Base-by-base conservation (phyloP, 164 flowering plant genomes). In the grape (Vitis vinifera) region DNA sequence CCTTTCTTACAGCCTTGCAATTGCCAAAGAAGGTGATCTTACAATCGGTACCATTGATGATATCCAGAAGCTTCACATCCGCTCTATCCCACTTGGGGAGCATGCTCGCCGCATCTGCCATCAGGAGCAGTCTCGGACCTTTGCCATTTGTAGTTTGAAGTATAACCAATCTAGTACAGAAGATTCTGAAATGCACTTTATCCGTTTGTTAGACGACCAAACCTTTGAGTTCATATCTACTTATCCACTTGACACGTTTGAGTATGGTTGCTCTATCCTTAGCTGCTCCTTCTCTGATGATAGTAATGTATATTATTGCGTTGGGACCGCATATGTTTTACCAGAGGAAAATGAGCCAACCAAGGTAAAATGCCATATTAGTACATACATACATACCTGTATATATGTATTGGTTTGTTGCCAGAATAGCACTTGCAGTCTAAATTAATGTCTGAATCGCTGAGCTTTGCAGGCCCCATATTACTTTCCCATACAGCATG, bases 21-120 rank as follows among this genome's bases (percentile, higher is more conserved):
- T 95, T 77, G 99, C 99, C 55, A 95, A 90, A 78, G 99, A 95
- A 86, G 99, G 97, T 51, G 98, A 95, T 70, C 94, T 95, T 70
- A 88, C 98, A 17, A 95, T 95, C 72, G 99, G 99, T 59, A 92
- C 97, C 30, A 95, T 95, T 65, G 99, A 95, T 83, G 98, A 95
- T 73, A 95, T 95, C 68, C 98, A 95, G 74, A 95, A 93, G 85
- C 98, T 95, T 76, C 99, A 95, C 72, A 95, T 95, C 57, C 99
- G 99, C 47, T 82, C 98, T 5, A 89, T 95, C 70, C 98, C 97
- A 7, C 91, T 95, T 49, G 99, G 99, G 29, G 98, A 95, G 78
- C 94, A 95, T 77, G 97, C 97, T 59, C 88, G 97, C 4, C 94
- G 98, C 55, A 93, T 95, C 64, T 89, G 93, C 77, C 98, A 95